A percentile compares a stretch with the other conserved stretches of the same genome.
These are phyloP conservation scores for Datura wrightii DNA, from an alignment of 257 asterid genomes.

Conservation along the genomic window DNA sequence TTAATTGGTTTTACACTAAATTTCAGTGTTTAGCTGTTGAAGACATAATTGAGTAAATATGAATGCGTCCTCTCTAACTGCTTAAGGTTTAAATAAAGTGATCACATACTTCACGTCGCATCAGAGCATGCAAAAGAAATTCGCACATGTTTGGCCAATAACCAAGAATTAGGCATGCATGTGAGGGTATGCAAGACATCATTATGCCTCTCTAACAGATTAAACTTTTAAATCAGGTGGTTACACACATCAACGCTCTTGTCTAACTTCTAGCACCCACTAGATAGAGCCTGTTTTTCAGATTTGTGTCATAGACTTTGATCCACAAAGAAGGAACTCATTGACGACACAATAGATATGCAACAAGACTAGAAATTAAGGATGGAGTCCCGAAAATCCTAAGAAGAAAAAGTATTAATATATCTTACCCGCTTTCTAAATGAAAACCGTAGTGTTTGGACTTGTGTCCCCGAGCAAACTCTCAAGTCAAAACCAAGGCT, in stretches of 20 bases:
- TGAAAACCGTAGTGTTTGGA: slow-evolving; percentile 88
- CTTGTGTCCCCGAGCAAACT: slow-evolving; percentile 89
- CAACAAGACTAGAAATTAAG: slow-evolving; percentile 3
- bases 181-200: not conserved
- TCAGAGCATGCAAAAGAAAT: slow-evolving; percentile 8
- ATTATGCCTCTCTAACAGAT: not conserved
- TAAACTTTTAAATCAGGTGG: not conserved
- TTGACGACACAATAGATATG: slow-evolving; percentile 4
- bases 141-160: not conserved
- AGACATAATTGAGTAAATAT: not conserved
- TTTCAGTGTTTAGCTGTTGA: not conserved
- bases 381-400: slow-evolving; percentile 14
- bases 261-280: not conserved
- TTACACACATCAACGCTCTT: not conserved
- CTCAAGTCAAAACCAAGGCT: slow-evolving; percentile 94
- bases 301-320: not conserved
- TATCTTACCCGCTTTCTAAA: slow-evolving; percentile 78
- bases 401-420: slow-evolving; percentile 23
- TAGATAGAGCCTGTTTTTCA: not conserved
- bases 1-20: not conserved
- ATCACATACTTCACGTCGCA: not conserved
- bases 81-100: not conserved
- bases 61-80: not conserved
- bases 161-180: slow-evolving; percentile 4
- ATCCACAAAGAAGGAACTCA: slow-evolving; percentile 8